Evolutionary conservation across 208 protist species (phyloP), one percentile per base, ranked within the genome.

Genomic region (Trypanosomatidae sp.): DNA sequence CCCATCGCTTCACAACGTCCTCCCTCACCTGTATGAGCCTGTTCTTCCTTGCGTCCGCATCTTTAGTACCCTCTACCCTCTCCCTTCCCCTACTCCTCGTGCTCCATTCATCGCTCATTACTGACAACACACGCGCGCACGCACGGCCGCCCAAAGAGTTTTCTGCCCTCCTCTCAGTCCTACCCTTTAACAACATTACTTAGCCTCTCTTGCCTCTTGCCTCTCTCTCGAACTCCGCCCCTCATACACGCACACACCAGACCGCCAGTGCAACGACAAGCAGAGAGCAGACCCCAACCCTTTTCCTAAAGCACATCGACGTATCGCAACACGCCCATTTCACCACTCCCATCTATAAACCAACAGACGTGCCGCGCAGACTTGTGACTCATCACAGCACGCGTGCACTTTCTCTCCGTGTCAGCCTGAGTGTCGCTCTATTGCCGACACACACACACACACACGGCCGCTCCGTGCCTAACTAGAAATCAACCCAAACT

Each of bases 361-460:
- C 13, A 49, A 49, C 46, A 17, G 46, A 49, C 13, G 46, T 49
- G 46, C 46, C 9, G 13, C 9, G 2, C 46, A 49, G 46, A 49
- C 13, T 17, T 49, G 13, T 17, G 15, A 17, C 46, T 49, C 46
- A 49, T 49, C 46, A 10, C 9, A 49, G 9, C 46, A 49, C 9
- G 15, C 46, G 46, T 39, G 36, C 46, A 17, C 46, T 49, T 49
- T 4, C 46, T 49, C 46, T 17, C 15, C 46, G 9, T 49, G 9
- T 49, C 46, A 19, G 46, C 0, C 46, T 49, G 46, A 49, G 9
- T 17, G 15, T 49, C 46, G 46, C 46, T 49, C 25, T 36, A 33
- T 10, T 33, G 7, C 8, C 15, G n/a, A 9, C 50, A 69, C 65
- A 41, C 44, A 46, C 66, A 59, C 49, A 69, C 66, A 69, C 66